Evolutionary conservation across 805 yeast species (phyloP), one percentile per base, ranked within the genome.

Genomic region (Clavispora asparagi): DNA sequence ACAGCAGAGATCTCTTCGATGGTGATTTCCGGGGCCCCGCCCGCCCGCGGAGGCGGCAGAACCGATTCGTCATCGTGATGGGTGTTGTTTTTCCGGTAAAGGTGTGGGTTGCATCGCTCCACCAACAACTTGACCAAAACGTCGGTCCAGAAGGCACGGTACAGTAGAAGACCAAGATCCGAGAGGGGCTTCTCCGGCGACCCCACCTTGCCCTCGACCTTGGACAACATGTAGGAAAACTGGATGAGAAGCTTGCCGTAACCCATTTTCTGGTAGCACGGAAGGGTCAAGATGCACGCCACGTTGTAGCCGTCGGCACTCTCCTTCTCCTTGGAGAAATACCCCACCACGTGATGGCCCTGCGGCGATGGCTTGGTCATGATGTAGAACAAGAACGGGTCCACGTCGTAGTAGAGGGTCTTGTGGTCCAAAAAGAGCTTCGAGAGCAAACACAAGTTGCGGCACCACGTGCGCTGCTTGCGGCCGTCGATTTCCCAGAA

Each of bases 401-500:
- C 99, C 41, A 94, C 99, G 63, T 94, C 99, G 63, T 94, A 94
- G 67, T 94, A 94, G 32, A 94, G 75, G 0, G 99, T 90, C 63
- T 94, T 94, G 72, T 94, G 99, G 68, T 94, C 99, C 59, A 94
- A 71, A 59, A 94, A 94, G 45, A 94, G 70, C 63, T 94, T 94
- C 0, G 90, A 83, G n/a, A 94, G 67, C 46, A 94, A 71, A 73
- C 98, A 94, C 47, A 94, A 73, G 63, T 94, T 94, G 52, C 99
- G 80, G 65, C 99, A 94, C 97, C 98, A 94, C 0, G 96, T 86
- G 53, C 98, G 75, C 68, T 94, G 99, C 55, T 87, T 86, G 47
- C 97, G 74, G 10, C 99, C 99, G 66, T 94, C 99, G 51, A 94
- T 91, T 63, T 94, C 99, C 75, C 92, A 94, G 62, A 94, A 94